Percentiles rank a stretch among this genome's conserved stretches.
phyloP scores from a whole-genome alignment of 164 flowering plant genomes.

The Paratinospora sagittata region DNA sequence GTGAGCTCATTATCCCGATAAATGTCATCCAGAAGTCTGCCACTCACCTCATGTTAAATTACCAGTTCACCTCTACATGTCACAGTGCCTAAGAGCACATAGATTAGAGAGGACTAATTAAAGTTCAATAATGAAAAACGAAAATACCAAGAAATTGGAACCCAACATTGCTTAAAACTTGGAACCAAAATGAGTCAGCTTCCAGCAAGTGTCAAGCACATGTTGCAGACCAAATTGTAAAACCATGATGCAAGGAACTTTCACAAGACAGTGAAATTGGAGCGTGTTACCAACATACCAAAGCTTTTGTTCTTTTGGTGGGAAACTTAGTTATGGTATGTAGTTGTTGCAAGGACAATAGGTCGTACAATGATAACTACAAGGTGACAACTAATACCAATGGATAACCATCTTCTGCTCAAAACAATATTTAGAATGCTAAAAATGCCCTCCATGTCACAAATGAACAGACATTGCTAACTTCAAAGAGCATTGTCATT shows the following conservation, averaged over 20 bases:
- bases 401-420: no score
- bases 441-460: background rate
- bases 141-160: background rate
- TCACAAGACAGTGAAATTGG: background rate
- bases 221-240: background rate
- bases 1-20: background rate
- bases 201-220: background rate
- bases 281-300: background rate
- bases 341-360: background rate
- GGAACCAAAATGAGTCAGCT: background rate
- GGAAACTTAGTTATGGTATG: background rate
- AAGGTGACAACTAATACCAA: no score
- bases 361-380: background rate
- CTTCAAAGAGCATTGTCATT: background rate
- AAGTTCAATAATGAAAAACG: background rate
- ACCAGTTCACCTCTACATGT: background rate
- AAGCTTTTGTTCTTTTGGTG: no score
- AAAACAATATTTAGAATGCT: background rate
- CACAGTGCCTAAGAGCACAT: background rate
- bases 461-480: background rate
- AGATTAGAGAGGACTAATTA: background rate
- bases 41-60: background rate
- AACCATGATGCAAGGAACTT: background rate
- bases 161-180: background rate
- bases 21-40: background rate